Base-by-base conservation (phyloP, 306 rosid genomes). In the Castanea crenata region DNA sequence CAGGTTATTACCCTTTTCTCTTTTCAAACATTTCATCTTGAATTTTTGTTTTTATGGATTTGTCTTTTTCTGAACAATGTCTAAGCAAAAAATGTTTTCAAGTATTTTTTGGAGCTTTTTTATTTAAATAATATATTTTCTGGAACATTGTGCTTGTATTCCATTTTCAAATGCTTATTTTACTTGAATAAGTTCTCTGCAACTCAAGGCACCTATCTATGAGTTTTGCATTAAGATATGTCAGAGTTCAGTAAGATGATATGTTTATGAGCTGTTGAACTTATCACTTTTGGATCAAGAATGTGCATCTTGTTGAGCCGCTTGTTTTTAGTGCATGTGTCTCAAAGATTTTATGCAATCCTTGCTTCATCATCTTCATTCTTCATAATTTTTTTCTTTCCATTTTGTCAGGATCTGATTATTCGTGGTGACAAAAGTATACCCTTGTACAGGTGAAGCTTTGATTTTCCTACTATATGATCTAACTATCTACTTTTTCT, bases 361-460 rank as follows among this genome's bases (percentile, higher is more conserved):
- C 58, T 55, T 80, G 16, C 79, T 74, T 68, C 72, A n/a, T 41
- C 74, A 65, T 76, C 55, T 68, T 68, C 6, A 63, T 19, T 27
- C n/a, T 68, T 68, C 11, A 41, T 74, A 35, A 35, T 34, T 34
- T 73, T 32, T 74, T 71, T 69, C 46, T 52, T 20, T 71, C 34
- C 14, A 38, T 41, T 78, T 59, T 59, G 9, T 80, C 88, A 95
- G 99, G 99, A 95, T 90, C 80, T 91, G 54, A 92, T 95, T 63
- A 83, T 89, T 76, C 98, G 98, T 72, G 99, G 97, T 18, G 93
- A 91, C 79, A 95, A 89, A 89, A 83, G 86, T 68, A 79, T 95
- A 72, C 97, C 98, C 41, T 87, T 95, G 79, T 95, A 92, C 82
- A 91, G 99, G 97, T 94, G 78, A 87, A 76, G 83, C 81, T 70